Percentiles rank a stretch among this genome's conserved stretches.
Evolutionary conservation across 352 stramenopile species (phyloP).

Genomic region (Globisporangium emineosum): DNA sequence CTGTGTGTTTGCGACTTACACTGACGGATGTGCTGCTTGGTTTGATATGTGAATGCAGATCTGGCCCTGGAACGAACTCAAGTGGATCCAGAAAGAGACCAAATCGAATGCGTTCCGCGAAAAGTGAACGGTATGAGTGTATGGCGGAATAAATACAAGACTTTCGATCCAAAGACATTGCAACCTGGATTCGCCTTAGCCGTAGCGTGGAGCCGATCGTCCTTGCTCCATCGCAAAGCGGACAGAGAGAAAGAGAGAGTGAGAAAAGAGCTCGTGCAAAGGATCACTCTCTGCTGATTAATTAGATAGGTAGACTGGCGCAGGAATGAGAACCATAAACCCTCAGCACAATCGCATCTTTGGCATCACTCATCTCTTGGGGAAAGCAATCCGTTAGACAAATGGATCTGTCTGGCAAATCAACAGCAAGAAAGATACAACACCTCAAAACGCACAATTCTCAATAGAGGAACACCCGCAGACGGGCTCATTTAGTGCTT

Average conservation of each 20-base stretch:
- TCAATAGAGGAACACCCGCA: background rate
- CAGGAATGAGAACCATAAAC: background rate
- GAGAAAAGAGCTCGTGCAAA: background rate
- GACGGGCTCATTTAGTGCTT: background rate
- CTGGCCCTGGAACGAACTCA: slow-evolving; percentile 74
- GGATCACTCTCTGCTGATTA: background rate
- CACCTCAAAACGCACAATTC: background rate
- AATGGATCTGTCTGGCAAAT: background rate
- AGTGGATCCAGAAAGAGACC: slow-evolving; percentile 53
- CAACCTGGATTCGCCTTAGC: background rate
- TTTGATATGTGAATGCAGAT: slow-evolving; percentile 39
- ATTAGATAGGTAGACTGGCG: background rate
- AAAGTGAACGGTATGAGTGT: slow-evolving; percentile 24
- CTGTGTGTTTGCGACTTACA: background rate
- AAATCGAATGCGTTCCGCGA: slow-evolving; percentile 54
- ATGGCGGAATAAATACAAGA: background rate
- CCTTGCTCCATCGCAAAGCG: background rate
- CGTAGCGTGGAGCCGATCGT: background rate
- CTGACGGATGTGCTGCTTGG: background rate
- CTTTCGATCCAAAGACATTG: background rate
- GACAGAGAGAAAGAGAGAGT: background rate
- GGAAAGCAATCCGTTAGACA: background rate
- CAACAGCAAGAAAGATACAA: background rate
- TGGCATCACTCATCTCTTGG: background rate
- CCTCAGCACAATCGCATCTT: background rate